These are phyloP conservation scores for Pyrenopolyporus hunteri DNA, from an alignment of 495 filamentous ascomycete species.

Conservation along the genomic window DNA sequence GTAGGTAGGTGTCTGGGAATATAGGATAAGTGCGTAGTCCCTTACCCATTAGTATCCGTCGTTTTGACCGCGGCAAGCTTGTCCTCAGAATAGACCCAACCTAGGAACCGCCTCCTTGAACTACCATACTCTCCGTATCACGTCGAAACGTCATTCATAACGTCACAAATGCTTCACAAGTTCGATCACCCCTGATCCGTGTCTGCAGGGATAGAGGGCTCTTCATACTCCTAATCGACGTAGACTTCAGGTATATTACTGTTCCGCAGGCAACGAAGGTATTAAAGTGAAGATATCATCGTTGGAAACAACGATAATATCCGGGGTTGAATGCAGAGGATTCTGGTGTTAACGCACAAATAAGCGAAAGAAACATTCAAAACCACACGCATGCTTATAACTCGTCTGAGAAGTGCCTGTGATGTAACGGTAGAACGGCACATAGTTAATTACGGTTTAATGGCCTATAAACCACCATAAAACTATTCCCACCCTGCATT, in stretches of 20 bases:
- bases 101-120: not conserved
- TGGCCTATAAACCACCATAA: not conserved
- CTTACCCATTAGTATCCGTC: constrained; percentile 7
- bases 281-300: no score
- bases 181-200: not conserved
- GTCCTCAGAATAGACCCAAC: not conserved
- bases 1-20: no score
- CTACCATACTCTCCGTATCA: constrained; percentile 25
- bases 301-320: no score
- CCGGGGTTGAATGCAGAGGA: no score
- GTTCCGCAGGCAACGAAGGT: not conserved
- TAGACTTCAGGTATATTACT: not conserved
- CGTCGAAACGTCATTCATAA: constrained; percentile 32
- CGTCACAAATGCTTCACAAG: constrained; percentile 28
- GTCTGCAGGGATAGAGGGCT: not conserved
- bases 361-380: no score
- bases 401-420: no score
- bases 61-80: not conserved
- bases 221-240: not conserved
- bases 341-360: no score
- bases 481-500: not conserved
- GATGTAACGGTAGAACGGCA: no score
- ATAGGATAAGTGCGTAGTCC: no score
- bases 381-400: no score
- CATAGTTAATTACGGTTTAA: not conserved